A percentile compares a stretch with the other conserved stretches of the same genome.
phyloP scores from a whole-genome alignment of 331 rosid genomes.

The Quercus phellos region DNA sequence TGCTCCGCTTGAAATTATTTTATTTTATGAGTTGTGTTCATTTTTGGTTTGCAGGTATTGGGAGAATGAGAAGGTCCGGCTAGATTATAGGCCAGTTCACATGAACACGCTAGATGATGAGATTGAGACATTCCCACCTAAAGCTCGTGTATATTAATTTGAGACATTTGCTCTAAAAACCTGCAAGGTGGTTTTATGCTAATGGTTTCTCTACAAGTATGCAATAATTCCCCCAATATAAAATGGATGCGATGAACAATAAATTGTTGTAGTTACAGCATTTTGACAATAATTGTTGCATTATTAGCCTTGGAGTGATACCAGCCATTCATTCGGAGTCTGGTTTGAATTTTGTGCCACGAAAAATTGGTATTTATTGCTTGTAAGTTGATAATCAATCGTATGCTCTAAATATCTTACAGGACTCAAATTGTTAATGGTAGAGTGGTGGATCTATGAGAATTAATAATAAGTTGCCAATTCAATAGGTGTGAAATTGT shows the following conservation, averaged over 20 bases:
- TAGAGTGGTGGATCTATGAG: no score
- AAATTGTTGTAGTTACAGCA: constrained; percentile 27
- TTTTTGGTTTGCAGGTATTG: constrained; percentile 53
- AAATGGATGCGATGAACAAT: constrained; percentile 28
- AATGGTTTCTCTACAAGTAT: constrained; percentile 12
- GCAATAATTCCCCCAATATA: constrained; percentile 19
- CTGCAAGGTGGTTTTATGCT: not conserved
- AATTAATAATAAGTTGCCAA: no score
- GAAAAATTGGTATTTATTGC: constrained; percentile 9
- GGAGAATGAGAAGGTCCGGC: constrained; percentile 75
- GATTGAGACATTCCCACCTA: constrained; percentile 86
- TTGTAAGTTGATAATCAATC: not conserved
- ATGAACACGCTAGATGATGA: constrained; percentile 85
- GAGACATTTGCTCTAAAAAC: constrained; percentile 11
- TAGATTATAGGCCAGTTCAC: constrained; percentile 93
- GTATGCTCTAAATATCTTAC: not conserved
- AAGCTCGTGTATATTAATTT: constrained; percentile 81
- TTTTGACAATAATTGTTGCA: constrained; percentile 34
- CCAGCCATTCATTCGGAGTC: constrained; percentile 20
- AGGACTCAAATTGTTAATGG: not conserved
- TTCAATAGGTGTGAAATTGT: no score
- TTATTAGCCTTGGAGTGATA: constrained; percentile 25
- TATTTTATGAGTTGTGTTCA: constrained; percentile 13
- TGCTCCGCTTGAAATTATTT: not conserved
- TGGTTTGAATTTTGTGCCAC: constrained; percentile 29